Conservation (phyloP, 1,284 basidiomycete genomes). For the Rhodotorula sp. region DNA sequence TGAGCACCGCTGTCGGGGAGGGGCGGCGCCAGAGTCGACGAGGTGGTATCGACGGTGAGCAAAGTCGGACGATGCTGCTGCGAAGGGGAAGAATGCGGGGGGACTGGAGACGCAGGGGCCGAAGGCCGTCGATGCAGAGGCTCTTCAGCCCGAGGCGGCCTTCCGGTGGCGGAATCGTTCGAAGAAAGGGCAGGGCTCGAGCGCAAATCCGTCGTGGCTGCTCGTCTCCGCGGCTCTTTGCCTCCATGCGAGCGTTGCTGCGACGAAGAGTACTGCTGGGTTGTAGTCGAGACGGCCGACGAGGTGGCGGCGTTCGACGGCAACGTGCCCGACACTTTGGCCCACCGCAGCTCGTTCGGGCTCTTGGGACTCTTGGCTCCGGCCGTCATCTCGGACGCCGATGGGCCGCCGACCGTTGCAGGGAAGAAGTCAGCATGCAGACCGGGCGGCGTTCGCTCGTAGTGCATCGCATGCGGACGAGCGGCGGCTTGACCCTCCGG, state of each 20-base stretch:
- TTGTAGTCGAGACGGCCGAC: background rate
- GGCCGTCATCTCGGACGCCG: conserved; percentile 19
- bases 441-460: conserved; percentile 1
- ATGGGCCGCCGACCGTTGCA: conserved; percentile 18
- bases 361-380: conserved; percentile 18
- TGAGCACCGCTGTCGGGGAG: background rate
- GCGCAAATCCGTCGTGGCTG: background rate
- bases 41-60: background rate
- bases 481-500: background rate
- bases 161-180: no score
- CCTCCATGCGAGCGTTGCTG: no score
- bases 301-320: background rate
- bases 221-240: no score
- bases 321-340: conserved; percentile 4
- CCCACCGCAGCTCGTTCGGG: conserved; percentile 30
- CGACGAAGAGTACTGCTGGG: no score
- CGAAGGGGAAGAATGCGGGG: background rate
- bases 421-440: background rate
- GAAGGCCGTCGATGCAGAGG: background rate
- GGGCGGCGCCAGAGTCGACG: background rate
- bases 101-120: background rate
- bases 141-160: no score
- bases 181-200: background rate
- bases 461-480: conserved; percentile 6
- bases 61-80: background rate